These are phyloP conservation scores for Cymbidium sinense DNA, from an alignment of 106 monocot genomes.

Conservation along the genomic window DNA sequence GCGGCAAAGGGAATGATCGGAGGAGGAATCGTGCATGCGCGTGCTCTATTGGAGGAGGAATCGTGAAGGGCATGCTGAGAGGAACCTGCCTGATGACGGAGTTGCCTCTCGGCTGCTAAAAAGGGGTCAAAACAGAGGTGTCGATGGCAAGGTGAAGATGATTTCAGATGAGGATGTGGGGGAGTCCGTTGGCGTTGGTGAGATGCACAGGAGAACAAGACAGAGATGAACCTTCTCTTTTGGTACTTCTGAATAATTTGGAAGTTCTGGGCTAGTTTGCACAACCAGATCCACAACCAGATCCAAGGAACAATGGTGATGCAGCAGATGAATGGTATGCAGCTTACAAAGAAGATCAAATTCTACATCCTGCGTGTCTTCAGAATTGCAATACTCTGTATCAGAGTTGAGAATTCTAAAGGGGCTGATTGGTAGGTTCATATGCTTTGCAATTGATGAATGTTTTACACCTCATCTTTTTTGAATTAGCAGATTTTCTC, in stretches of 20 bases:
- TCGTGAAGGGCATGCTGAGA: no score
- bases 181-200: no score
- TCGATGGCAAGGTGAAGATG: no score
- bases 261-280: constrained; percentile 60
- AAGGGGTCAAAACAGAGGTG: no score
- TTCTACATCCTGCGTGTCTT: constrained; percentile 19
- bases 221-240: constrained; percentile 61
- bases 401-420: constrained; percentile 31
- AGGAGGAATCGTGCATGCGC: no score
- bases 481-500: constrained; percentile 28
- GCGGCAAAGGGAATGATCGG: no score
- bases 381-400: constrained; percentile 47
- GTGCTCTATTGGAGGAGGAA: no score
- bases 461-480: constrained; percentile 16
- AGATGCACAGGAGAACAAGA: constrained; percentile 83
- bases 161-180: no score
- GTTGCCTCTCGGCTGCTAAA: no score
- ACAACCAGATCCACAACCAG: no score
- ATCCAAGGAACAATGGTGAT: constrained; percentile 63
- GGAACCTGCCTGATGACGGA: no score
- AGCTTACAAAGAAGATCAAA: constrained; percentile 26
- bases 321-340: constrained; percentile 32
- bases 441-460: constrained; percentile 26
- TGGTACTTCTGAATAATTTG: constrained; percentile 43
- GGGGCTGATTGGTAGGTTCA: constrained; percentile 29